These are phyloP conservation scores for Caryopteris hybrid DNA, from an alignment of 305 asterid genomes.

Conservation along the genomic window DNA sequence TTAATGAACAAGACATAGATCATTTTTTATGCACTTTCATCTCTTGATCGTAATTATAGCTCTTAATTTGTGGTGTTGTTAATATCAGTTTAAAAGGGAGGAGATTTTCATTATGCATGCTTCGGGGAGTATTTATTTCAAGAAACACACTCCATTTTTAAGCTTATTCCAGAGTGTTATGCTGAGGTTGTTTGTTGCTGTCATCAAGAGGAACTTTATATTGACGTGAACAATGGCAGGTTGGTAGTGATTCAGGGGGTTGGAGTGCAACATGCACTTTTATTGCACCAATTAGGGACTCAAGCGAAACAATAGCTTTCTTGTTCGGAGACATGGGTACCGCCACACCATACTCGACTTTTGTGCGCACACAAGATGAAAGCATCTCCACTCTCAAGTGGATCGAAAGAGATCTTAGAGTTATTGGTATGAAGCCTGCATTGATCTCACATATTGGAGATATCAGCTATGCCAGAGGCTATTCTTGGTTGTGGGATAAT, in stretches of 20 bases:
- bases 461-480: constrained; percentile 94
- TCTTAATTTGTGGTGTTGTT: not conserved
- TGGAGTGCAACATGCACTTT: constrained; percentile 67
- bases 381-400: constrained; percentile 81
- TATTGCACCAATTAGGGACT: constrained; percentile 43
- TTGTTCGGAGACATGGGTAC: constrained; percentile 93
- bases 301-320: constrained; percentile 64
- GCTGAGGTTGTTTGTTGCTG: not conserved
- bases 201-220: not conserved
- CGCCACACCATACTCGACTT: constrained; percentile 65
- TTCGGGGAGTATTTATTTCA: not conserved
- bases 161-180: not conserved
- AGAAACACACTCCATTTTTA: not conserved
- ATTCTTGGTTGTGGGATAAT: constrained; percentile 95
- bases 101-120: no score
- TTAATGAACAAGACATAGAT: no score
- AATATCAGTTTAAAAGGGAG: no score
- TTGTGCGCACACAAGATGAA: constrained; percentile 72
- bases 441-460: constrained; percentile 93
- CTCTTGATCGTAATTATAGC: no score
- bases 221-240: constrained; percentile 35
- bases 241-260: constrained; percentile 74
- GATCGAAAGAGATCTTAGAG: constrained; percentile 78
- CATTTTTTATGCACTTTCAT: no score
- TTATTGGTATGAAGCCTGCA: constrained; percentile 75